Base-by-base conservation (phyloP, 768 basidiomycete genomes). In the Tricholoma furcatifolium region DNA sequence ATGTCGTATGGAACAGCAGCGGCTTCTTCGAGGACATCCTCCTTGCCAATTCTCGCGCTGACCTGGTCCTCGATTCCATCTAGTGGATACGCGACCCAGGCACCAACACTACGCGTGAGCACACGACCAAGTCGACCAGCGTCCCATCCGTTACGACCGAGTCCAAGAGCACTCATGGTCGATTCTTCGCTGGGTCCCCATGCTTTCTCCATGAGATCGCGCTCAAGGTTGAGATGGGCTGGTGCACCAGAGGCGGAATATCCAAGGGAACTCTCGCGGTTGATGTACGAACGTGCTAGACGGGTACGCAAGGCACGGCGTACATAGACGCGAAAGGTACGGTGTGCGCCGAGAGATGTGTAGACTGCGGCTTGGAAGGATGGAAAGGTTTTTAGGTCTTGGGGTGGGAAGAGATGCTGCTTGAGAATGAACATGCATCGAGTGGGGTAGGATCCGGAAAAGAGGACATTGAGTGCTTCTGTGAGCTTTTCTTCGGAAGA, bases 171-270 rank as follows among this genome's bases (percentile, higher is more conserved):
- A 20, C 64, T 62, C 6, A 67, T 51, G 4, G 64, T 55, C 43
- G 67, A 67, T 20, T 88, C 86, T 39, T 87, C 81, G 60, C 82
- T 84, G 1, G 85, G 76, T n/a, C n/a, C n/a, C 87, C 86, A 90
- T 0, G 86, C 87, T 2, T 79, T 77, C 59, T 88, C 86, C 78
- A 89, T 79, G 53, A 88, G 65, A 15, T 84, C 84, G 39, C 71
- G 72, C 51, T 83, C 84, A 8, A 90, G 65, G 48, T 82, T 81
- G 62, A 87, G 72, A 39, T 81, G 75, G 0, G 76, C 75, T 0
- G 84, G 82, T 1, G 78, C 80, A 11, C 85, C 87, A 1, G 85
- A 80, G 36, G 76, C 75, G 0, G 83, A 76, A 52, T 86, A 85
- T 9, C 73, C 73, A 11, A 75, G 61, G 2, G 81, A 75, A 12